A percentile compares a stretch with the other conserved stretches of the same genome.
Evolutionary conservation across 2,329 filamentous ascomycete species (phyloP).

Genomic region (Cladosporium sp.): DNA sequence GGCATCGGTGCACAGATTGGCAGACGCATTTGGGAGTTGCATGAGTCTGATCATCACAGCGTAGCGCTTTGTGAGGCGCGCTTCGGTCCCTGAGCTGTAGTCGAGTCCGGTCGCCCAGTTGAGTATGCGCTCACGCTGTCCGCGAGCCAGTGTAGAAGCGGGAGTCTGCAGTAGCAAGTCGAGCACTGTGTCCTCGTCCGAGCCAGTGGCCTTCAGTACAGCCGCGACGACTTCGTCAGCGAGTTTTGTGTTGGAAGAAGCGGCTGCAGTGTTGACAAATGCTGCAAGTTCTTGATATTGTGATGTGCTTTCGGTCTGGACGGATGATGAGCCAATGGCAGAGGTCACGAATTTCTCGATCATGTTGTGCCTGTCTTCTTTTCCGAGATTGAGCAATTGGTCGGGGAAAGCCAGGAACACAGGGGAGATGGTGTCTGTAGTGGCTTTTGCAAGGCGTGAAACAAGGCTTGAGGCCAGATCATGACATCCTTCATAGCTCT

Average conservation of each 20-base stretch:
- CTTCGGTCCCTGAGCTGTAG: constrained; percentile 2
- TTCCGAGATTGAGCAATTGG: background rate
- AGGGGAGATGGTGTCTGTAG: background rate
- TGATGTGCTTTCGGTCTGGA: background rate
- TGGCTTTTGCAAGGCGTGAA: background rate
- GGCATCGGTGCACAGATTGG: constrained; percentile 8
- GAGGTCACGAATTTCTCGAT: background rate
- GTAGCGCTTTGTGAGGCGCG: constrained; percentile 1
- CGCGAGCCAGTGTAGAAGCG: constrained; percentile 6
- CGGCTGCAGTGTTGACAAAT: constrained; percentile 7
- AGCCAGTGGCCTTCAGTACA: background rate
- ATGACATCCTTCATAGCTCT: constrained; percentile 4
- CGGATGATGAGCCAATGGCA: background rate
- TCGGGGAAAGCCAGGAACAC: constrained; percentile 14
- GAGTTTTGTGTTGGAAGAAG: constrained; percentile 14
- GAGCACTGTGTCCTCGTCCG: constrained; percentile 2
- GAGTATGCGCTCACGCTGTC: constrained; percentile 13
- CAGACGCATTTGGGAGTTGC: constrained; percentile 12
- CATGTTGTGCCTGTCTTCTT: background rate
- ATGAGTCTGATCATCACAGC: constrained; percentile 10
- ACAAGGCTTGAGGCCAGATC: background rate
- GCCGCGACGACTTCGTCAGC: constrained; percentile 8
- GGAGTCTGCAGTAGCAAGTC: constrained; percentile 7
- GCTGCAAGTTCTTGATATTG: background rate
- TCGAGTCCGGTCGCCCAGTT: constrained; percentile 2